Evolutionary conservation across 768 basidiomycete species (phyloP), one percentile per base, ranked within the genome.

Genomic region (Boletus sp.): DNA sequence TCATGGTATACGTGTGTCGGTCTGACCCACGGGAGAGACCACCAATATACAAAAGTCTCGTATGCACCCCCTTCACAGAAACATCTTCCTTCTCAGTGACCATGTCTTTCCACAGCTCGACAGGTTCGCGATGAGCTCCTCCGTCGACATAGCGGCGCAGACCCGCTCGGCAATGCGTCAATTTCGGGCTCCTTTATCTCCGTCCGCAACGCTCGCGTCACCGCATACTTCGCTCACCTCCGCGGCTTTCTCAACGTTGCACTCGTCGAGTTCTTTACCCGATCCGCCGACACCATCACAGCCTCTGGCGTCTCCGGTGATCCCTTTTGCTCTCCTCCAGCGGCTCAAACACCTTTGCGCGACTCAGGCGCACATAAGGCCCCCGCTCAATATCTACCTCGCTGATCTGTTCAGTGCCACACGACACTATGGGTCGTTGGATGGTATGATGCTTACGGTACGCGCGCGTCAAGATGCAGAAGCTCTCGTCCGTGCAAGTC

Each of bases 101-200:
- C n/a, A 27, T 42, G 51, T 45, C 32, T 35, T 50, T 47, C 37
- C 25, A 51, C 34, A 91, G 89, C 76, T 93, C 14, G 88, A 93
- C 65, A 81, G 79, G 62, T 92, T 93, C 65, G 78, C 88, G 3
- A 84, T 93, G 80, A 91, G 88, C 62, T 81, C 79, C 7, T 81
- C 81, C 39, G 69, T 88, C 45, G 71, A 76, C 32, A 65, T 87
- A 10, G 75, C 79, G 23, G 71, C 78, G 37, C 69, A 71, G 10
- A 72, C 74, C 29, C 69, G 70, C 21, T 53, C 58, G 15, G 61
- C 64, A 10, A 61, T 77, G 51, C 76, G 71, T 21, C 72, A 66
- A 49, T 65, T 60, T 57, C 67, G 69, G 42, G 61, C 64, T 23
- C 54, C 74, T 49, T 63, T 72, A 55, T 56, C 54, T 38, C 43